These are phyloP conservation scores for Piedraia hortae DNA, from an alignment of 2,329 filamentous ascomycete species.

Conservation along the genomic window DNA sequence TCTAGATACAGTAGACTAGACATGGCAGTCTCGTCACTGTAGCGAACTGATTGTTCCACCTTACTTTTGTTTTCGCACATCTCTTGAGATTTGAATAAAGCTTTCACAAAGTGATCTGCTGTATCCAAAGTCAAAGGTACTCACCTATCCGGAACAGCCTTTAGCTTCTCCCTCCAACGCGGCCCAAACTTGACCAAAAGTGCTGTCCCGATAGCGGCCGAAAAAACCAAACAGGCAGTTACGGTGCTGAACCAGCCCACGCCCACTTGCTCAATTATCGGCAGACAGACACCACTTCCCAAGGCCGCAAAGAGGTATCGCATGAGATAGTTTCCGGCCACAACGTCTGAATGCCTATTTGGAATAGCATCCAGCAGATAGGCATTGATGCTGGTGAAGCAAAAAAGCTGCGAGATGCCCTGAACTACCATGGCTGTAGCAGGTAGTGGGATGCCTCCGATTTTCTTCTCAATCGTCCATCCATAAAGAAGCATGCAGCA, in stretches of 20 bases:
- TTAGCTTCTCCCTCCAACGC: constrained; percentile 3
- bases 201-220: constrained; percentile 12
- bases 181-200: constrained; percentile 3
- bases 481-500: constrained; percentile 39
- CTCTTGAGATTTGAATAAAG: too few species aligned
- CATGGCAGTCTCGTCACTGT: too few species aligned
- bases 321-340: constrained; percentile 51
- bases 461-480: constrained; percentile 29
- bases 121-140: too few species aligned
- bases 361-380: constrained; percentile 70
- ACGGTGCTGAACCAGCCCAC: constrained; percentile 63
- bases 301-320: constrained; percentile 48
- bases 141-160: constrained; percentile 1
- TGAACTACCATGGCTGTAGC: constrained; percentile 50
- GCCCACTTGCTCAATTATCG: constrained; percentile 44
- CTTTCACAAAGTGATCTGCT: too few species aligned
- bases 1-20: too few species aligned
- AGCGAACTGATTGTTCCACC: too few species aligned
- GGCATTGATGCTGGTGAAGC: constrained; percentile 48
- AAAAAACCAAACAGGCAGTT: constrained; percentile 27
- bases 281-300: constrained; percentile 43
- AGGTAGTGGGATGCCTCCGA: constrained; percentile 31
- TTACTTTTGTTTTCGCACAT: too few species aligned
- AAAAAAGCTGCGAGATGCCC: constrained; percentile 46
- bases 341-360: constrained; percentile 37